These are phyloP conservation scores for Vinca minor DNA, from an alignment of 257 asterid species.

Conservation along the genomic window DNA sequence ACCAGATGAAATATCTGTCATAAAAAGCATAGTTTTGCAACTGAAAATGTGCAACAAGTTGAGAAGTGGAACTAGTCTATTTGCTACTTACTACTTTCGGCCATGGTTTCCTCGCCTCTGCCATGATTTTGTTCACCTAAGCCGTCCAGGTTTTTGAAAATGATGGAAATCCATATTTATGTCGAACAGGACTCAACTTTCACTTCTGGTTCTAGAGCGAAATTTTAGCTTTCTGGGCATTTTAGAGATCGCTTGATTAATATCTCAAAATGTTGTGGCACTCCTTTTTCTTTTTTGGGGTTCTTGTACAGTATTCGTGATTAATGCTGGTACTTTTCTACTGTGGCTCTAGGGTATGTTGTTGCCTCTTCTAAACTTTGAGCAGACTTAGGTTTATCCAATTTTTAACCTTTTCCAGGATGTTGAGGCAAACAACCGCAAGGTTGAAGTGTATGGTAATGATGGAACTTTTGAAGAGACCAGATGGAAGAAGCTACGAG, in stretches of 20 bases:
- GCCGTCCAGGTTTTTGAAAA: not conserved
- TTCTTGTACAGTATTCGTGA: too few species aligned
- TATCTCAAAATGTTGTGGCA: not conserved
- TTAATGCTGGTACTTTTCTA: not conserved
- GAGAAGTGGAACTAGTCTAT: not conserved
- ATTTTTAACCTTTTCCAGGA: constrained; percentile 43
- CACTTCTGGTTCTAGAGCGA: not conserved
- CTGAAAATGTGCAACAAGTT: not conserved
- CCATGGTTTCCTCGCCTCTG: not conserved
- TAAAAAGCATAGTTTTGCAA: not conserved
- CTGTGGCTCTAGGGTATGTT: not conserved
- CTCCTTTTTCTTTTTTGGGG: not conserved
- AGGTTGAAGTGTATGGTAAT: constrained; percentile 43
- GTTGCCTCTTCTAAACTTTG: not conserved
- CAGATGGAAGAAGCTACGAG: constrained; percentile 73
- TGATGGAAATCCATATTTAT: not conserved
- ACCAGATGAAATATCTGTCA: not conserved
- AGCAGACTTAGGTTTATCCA: not conserved
- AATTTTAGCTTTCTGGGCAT: not conserved
- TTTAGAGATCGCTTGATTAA: not conserved
- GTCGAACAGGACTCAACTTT: not conserved
- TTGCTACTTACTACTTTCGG: not conserved
- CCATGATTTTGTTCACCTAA: not conserved
- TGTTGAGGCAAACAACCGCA: constrained; percentile 76
- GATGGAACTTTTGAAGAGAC: constrained; percentile 40